A percentile compares a stretch with the other conserved stretches of the same genome.
Evolutionary conservation across 805 yeast genomes (phyloP).

Genomic region (Wickerhamomyces sydowiorum): DNA sequence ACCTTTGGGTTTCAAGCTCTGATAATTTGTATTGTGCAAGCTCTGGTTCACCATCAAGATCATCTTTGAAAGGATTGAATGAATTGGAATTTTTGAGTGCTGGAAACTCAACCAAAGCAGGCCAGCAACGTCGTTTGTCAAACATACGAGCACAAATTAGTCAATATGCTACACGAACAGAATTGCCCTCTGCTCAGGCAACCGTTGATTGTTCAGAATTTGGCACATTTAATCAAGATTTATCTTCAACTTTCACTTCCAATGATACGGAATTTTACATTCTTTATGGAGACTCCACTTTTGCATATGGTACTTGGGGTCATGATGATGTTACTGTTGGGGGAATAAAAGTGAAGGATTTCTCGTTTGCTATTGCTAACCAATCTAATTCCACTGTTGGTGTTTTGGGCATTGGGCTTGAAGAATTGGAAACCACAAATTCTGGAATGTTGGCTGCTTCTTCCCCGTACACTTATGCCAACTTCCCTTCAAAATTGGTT

Average conservation of each 20-base stretch:
- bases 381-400: slow-evolving; percentile 52
- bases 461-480: slow-evolving; percentile 29
- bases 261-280: slow-evolving; percentile 34
- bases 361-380: slow-evolving; percentile 68
- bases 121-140: background rate
- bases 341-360: slow-evolving; percentile 38
- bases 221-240: slow-evolving; percentile 31
- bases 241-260: slow-evolving; percentile 28
- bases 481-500: slow-evolving; percentile 60
- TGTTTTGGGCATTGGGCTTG: slow-evolving; percentile 63
- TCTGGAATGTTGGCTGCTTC: slow-evolving; percentile 2
- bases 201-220: slow-evolving; percentile 32
- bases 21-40: slow-evolving; percentile 41
- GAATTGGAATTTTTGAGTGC: slow-evolving; percentile 1
- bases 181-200: slow-evolving; percentile 9
- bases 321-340: slow-evolving; percentile 51
- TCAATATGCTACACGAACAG: background rate
- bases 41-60: slow-evolving; percentile 4
- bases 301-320: slow-evolving; percentile 38
- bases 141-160: too few relatives aligned
- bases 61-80: slow-evolving; percentile 5
- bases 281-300: slow-evolving; percentile 46
- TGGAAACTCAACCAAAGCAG: background rate
- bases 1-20: slow-evolving; percentile 56
- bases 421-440: slow-evolving; percentile 56